A percentile compares a stretch with the other conserved stretches of the same genome.
Conservation (phyloP, 2,329 filamentous ascomycete species). For the Alternaria sp. region DNA sequence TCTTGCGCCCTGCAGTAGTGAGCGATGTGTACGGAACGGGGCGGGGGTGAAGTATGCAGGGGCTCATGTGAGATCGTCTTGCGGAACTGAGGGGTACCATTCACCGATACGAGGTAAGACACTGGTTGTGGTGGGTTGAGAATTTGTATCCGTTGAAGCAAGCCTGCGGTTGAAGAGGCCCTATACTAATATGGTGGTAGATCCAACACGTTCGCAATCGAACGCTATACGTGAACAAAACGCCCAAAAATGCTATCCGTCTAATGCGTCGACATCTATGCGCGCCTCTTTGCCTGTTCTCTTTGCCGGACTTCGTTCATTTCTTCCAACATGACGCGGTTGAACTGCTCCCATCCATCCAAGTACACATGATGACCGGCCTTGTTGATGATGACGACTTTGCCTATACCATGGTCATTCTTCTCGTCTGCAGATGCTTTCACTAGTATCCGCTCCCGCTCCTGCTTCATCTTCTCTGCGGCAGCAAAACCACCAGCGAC, state of each 20-base stretch:
- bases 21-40: conserved; percentile 5
- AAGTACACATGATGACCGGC: conserved; percentile 77
- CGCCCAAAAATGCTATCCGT: conserved; percentile 8
- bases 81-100: conserved; percentile 7
- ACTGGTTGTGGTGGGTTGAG: not conserved
- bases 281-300: conserved; percentile 27
- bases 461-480: conserved; percentile 76
- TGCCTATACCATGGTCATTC: conserved; percentile 78
- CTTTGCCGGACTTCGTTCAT: conserved; percentile 67
- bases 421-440: conserved; percentile 71
- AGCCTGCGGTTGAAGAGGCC: not conserved
- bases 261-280: not conserved
- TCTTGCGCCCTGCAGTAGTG: conserved; percentile 11
- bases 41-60: conserved; percentile 10
- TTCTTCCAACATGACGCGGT: conserved; percentile 67
- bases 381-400: conserved; percentile 77
- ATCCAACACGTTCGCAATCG: not conserved
- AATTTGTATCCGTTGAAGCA: not conserved
- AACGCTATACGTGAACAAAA: not conserved
- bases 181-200: not conserved
- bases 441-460: conserved; percentile 65
- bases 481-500: conserved; percentile 82
- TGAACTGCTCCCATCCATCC: conserved; percentile 74
- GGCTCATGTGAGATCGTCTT: conserved; percentile 11
- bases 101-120: not conserved